A percentile compares a stretch with the other conserved stretches of the same genome.
phyloP scores from a whole-genome alignment of 331 rosid species.

The Pyrus hybrid region DNA sequence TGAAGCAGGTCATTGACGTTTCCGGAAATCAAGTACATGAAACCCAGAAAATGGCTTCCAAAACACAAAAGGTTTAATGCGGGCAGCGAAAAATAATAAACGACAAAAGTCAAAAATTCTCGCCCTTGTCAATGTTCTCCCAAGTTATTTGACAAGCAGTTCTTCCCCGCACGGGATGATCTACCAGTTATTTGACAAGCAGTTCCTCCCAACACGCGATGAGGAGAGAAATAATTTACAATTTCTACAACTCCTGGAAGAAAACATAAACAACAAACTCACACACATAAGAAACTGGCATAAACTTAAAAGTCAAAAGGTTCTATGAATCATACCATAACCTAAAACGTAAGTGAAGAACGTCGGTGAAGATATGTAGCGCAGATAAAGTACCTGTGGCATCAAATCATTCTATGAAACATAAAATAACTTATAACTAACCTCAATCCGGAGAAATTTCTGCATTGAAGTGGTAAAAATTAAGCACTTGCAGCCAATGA shows the following conservation, averaged over 20 bases:
- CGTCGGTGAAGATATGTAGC: neutral
- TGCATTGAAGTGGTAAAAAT: slow-evolving; percentile 11
- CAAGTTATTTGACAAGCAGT: slow-evolving; percentile 25
- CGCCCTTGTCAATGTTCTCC: slow-evolving; percentile 11
- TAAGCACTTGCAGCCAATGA: slow-evolving; percentile 69
- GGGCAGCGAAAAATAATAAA: slow-evolving; percentile 21
- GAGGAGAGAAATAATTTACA: slow-evolving; percentile 26
- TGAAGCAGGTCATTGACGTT: neutral
- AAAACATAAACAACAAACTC: neutral
- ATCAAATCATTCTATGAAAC: neutral
- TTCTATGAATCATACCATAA: neutral
- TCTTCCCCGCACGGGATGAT: slow-evolving; percentile 15
- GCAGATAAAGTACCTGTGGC: too few species aligned
- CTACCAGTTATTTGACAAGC: slow-evolving; percentile 28
- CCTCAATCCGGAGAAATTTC: slow-evolving; percentile 20
- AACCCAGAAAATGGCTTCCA: slow-evolving; percentile 5
- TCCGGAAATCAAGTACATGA: neutral
- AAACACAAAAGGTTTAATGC: neutral
- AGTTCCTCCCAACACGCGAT: slow-evolving; percentile 13
- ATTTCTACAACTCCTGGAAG: slow-evolving; percentile 19
- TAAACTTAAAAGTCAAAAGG: neutral
- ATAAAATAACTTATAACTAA: slow-evolving; percentile 13
- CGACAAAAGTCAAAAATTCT: slow-evolving; percentile 10
- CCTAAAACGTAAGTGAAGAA: neutral
- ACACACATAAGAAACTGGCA: neutral